Evolutionary conservation across 345 rosid genomes (phyloP).

Genomic region (Murraya paniculata): DNA sequence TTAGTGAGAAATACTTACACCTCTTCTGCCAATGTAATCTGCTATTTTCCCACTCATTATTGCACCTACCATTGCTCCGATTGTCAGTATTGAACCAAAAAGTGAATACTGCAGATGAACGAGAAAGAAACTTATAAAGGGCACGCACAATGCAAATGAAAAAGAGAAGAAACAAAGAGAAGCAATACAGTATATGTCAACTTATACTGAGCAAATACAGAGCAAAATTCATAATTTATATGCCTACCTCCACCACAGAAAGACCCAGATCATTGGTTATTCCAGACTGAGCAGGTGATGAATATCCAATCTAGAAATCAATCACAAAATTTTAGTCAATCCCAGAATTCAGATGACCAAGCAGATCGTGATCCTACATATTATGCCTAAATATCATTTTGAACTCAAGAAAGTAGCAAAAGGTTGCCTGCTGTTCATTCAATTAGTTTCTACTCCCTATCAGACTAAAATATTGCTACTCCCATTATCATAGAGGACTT

Average conservation of each 20-base stretch:
- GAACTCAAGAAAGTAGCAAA: background rate
- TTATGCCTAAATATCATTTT: background rate
- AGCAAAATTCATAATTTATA: background rate
- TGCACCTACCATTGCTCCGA: conserved; percentile 88
- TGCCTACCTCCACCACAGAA: conserved; percentile 56
- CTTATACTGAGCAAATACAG: background rate
- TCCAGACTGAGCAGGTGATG: conserved; percentile 85
- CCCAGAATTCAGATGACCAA: background rate
- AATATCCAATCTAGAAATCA: conserved; percentile 66
- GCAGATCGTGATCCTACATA: background rate
- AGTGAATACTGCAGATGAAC: conserved; percentile 55
- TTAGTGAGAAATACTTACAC: conserved; percentile 34
- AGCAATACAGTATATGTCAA: background rate
- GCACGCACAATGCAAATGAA: conserved; percentile 6
- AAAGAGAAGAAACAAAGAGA: background rate
- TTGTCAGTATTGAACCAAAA: conserved; percentile 71
- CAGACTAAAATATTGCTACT: background rate
- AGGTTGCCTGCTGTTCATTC: background rate
- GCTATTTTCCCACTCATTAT: conserved; percentile 64
- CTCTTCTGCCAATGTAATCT: conserved; percentile 66
- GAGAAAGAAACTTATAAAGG: background rate
- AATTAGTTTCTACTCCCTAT: background rate
- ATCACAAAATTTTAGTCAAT: background rate
- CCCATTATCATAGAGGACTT: background rate
- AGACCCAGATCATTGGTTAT: conserved; percentile 62